Evolutionary conservation across 2,329 filamentous ascomycete genomes (phyloP).

Genomic region (Truncatella angustata): DNA sequence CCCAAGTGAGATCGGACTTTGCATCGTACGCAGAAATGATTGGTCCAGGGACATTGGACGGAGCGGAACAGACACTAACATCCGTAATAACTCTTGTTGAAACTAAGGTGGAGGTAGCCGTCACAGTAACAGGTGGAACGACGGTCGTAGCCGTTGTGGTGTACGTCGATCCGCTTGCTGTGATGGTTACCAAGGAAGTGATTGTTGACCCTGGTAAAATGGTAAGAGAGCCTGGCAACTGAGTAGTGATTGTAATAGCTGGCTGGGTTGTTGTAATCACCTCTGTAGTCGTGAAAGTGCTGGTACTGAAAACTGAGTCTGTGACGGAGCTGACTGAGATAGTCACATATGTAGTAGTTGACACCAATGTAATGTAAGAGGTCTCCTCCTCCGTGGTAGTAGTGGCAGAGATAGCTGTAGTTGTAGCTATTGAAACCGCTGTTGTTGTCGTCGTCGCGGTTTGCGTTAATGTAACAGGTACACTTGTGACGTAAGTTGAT

Average conservation of each 20-base stretch:
- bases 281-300: conserved; percentile 7
- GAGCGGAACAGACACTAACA: conserved; percentile 42
- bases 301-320: conserved; percentile 26
- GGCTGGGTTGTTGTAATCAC: conserved; percentile 1
- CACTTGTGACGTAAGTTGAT: conserved; percentile 17
- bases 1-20: conserved; percentile 47
- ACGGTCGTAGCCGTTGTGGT: conserved; percentile 15
- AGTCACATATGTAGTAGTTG: conserved; percentile 25
- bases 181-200: conserved; percentile 19
- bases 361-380: conserved; percentile 21
- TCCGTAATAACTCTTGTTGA: conserved; percentile 22
- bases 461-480: conserved; percentile 17
- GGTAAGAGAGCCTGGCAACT: conserved; percentile 11
- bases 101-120: neutral
- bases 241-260: conserved; percentile 8
- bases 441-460: conserved; percentile 18
- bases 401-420: conserved; percentile 14
- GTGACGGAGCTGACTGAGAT: conserved; percentile 24
- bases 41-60: conserved; percentile 33
- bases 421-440: conserved; percentile 9
- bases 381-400: conserved; percentile 17
- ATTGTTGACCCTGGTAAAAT: neutral
- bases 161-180: conserved; percentile 19
- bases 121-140: conserved; percentile 13
- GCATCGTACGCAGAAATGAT: conserved; percentile 26